Base-by-base conservation (phyloP, 2,329 filamentous ascomycete genomes). In the Raffaelea albimanens region DNA sequence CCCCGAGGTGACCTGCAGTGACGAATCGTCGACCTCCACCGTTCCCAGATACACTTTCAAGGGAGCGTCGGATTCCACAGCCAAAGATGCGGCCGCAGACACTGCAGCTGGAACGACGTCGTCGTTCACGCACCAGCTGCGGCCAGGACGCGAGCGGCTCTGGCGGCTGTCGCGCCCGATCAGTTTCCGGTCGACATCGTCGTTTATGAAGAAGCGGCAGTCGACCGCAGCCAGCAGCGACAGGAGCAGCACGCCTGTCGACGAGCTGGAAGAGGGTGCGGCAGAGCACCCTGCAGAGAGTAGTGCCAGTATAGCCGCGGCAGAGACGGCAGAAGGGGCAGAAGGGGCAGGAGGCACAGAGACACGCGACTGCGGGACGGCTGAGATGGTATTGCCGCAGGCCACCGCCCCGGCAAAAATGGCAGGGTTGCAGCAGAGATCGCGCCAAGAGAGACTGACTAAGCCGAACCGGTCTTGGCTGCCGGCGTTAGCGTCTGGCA, bases 391-490 rank as follows among this genome's bases (percentile, higher is more conserved):
- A 16, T 36, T 52, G 50, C 50, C 50, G 14, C 5, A 23, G 2
- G 7, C 18, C 43, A 50, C 51, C 51, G 46, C 51, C 46, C 23
- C 31, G 5, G 2, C 29, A 13, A 36, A 40, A 16, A 41, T 4
- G 22, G 14, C 18, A 14, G 25, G 16, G 18, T 21, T 14, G 8
- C 19, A 9, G 9, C 8, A n/a, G 10, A 19, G 23, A 43, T 38
- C 34, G 34, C 40, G 34, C 13, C 25, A 21, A n/a, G 8, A 20
- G 21, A 51, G 40, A 23, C 43, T 38, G 20, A 29, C 52, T 49
- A 53, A 48, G 45, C 50, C 48, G 21, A 49, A 49, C 46, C 23
- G 42, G 45, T 33, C 33, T 29, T 54, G 48, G 50, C 16, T 45
- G 29, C 40, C 41, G 45, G 21, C 46, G 40, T 33, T 52, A 49